Percentiles rank a stretch among this genome's conserved stretches.
Evolutionary conservation across 2,329 filamentous ascomycete species (phyloP).

Genomic region (Aspergillus jensenii): DNA sequence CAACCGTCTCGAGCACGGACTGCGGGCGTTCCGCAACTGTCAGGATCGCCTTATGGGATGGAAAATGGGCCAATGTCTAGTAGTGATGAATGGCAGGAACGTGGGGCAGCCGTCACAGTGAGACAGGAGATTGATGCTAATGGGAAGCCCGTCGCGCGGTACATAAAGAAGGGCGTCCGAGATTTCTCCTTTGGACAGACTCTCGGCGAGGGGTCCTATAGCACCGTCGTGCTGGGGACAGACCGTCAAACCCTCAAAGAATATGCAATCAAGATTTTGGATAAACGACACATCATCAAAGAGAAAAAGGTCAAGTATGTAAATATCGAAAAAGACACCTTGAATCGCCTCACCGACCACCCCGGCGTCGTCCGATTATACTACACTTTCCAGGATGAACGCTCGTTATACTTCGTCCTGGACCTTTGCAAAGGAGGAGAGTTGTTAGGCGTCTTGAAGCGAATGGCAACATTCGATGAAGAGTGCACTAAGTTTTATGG

Average conservation of each 20-base stretch:
- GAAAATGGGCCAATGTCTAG: slow-evolving; percentile 62
- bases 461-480: slow-evolving; percentile 89
- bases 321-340: slow-evolving; percentile 97
- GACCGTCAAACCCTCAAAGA: slow-evolving; percentile 93
- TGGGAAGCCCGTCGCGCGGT: slow-evolving; percentile 76
- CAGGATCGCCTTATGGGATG: slow-evolving; percentile 51
- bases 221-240: slow-evolving; percentile 87
- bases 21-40: slow-evolving; percentile 33
- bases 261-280: slow-evolving; percentile 96
- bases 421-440: slow-evolving; percentile 92
- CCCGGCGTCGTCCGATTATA: slow-evolving; percentile 95
- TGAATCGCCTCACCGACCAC: slow-evolving; percentile 94
- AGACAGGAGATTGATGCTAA: slow-evolving; percentile 81
- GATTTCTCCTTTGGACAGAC: slow-evolving; percentile 93
- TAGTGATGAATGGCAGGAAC: slow-evolving; percentile 94
- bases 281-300: slow-evolving; percentile 99
- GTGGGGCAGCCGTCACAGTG: slow-evolving; percentile 81
- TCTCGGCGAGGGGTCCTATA: slow-evolving; percentile 95
- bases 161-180: slow-evolving; percentile 94
- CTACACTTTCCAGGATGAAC: slow-evolving; percentile 97
- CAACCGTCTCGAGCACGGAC: slow-evolving; percentile 72
- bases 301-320: slow-evolving; percentile 99
- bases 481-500: slow-evolving; percentile 94
- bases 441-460: slow-evolving; percentile 87
- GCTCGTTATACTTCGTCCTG: slow-evolving; percentile 93